Percentiles rank a stretch among this genome's conserved stretches.
Evolutionary conservation across 129 eudicot genomes (phyloP).

Genomic region (sunflower (Helianthus annuus)): DNA sequence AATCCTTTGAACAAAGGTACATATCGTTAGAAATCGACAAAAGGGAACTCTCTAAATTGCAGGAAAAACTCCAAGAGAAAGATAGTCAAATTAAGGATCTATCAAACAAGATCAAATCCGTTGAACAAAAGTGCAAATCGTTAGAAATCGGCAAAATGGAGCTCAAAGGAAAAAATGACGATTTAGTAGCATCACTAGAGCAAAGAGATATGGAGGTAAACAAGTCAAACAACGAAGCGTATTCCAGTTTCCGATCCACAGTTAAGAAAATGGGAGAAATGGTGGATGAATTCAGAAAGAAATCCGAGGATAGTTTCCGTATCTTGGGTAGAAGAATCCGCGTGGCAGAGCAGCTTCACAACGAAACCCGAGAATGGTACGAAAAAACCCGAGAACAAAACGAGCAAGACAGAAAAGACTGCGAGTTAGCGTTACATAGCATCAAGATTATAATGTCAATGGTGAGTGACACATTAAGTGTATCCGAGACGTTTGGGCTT

Average conservation of each 20-base stretch:
- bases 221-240: conserved; percentile 38
- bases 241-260: conserved; percentile 32
- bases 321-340: conserved; percentile 68
- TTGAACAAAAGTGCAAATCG: too few relatives aligned
- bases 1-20: conserved; percentile 28
- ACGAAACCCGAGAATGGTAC: conserved; percentile 65
- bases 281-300: conserved; percentile 61
- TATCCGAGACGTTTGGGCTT: conserved; percentile 41
- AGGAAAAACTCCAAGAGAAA: conserved; percentile 32
- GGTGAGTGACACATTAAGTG: conserved; percentile 41
- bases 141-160: conserved; percentile 38
- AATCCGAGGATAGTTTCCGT: conserved; percentile 62
- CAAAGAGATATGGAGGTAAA: conserved; percentile 33
- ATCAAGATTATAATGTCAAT: conserved; percentile 41
- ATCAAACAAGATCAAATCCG: conserved; percentile 39
- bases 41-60: conserved; percentile 26
- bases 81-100: conserved; percentile 40
- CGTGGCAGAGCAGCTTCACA: conserved; percentile 81
- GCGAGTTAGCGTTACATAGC: conserved; percentile 32
- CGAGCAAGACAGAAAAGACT: conserved; percentile 47
- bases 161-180: conserved; percentile 40
- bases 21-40: conserved; percentile 37
- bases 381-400: conserved; percentile 42
- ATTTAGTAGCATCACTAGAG: conserved; percentile 31
- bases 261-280: conserved; percentile 74